Conservation (phyloP, 176 grass and related monocot genomes). For the Alopecurus myosuroides region DNA sequence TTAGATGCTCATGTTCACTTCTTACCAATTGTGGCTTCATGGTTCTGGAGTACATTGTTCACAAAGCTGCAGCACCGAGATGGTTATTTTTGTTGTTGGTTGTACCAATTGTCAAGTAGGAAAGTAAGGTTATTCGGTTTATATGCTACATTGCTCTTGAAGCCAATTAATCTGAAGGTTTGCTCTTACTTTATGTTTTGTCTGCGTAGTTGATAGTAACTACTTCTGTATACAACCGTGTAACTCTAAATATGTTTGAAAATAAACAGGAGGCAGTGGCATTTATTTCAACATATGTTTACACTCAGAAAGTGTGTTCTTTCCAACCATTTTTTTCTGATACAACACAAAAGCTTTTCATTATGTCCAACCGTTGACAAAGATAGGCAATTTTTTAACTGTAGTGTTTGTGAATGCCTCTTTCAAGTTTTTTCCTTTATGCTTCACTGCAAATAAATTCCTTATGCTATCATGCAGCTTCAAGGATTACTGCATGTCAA, state of each 20-base stretch:
- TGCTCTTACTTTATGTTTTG: neutral
- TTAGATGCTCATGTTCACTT: neutral
- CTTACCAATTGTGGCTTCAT: neutral
- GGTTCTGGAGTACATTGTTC: constrained; percentile 1
- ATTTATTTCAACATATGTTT: neutral
- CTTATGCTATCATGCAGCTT: neutral
- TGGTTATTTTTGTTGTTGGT: neutral
- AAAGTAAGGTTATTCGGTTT: neutral
- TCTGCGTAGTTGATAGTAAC: neutral
- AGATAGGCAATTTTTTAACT: neutral
- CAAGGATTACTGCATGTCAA: neutral
- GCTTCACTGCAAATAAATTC: too few species aligned
- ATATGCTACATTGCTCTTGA: neutral
- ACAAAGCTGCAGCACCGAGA: neutral
- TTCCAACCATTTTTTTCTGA: neutral
- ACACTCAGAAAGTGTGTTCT: neutral
- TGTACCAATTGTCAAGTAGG: neutral
- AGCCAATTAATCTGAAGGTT: neutral
- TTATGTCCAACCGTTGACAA: neutral
- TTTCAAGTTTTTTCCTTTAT: neutral
- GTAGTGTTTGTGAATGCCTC: neutral
- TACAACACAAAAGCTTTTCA: neutral
- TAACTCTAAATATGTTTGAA: constrained; percentile 3
- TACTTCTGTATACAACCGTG: constrained; percentile 2
- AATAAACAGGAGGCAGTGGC: neutral